phyloP scores from a whole-genome alignment of 2,329 filamentous ascomycete species.

The Tricladium varicosporioides region DNA sequence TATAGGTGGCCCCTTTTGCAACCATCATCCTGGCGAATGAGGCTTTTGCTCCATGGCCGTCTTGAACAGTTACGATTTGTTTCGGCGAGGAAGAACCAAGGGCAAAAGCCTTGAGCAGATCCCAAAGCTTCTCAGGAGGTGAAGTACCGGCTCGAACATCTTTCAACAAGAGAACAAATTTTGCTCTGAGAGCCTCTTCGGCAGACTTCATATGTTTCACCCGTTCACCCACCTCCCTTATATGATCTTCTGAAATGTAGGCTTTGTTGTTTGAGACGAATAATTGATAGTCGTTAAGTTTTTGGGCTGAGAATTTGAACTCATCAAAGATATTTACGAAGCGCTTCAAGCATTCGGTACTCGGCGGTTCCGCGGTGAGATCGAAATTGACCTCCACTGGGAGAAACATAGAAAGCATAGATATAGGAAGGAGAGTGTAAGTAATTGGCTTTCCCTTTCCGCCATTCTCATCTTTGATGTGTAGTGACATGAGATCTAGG shows the following conservation, averaged over 20 bases:
- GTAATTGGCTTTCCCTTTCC: conserved; percentile 28
- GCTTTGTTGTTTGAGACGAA: conserved; percentile 11
- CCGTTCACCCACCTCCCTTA: conserved; percentile 12
- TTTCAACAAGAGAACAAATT: conserved; percentile 19
- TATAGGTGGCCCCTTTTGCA: conserved; percentile 25
- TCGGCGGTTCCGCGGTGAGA: neutral
- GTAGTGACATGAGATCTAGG: conserved; percentile 20
- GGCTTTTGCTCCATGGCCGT: conserved; percentile 20
- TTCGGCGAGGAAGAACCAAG: conserved; percentile 13
- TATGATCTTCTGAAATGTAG: conserved; percentile 21
- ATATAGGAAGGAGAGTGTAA: conserved; percentile 30
- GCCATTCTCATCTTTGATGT: conserved; percentile 20
- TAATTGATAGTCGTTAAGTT: conserved; percentile 21
- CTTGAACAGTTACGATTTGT: conserved; percentile 8
- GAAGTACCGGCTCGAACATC: conserved; percentile 18
- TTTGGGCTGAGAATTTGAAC: conserved; percentile 13
- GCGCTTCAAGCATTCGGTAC: conserved; percentile 4
- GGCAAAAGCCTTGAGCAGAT: conserved; percentile 13
- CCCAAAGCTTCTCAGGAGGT: conserved; percentile 12
- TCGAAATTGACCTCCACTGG: conserved; percentile 6
- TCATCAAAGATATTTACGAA: conserved; percentile 26
- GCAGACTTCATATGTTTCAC: conserved; percentile 6
- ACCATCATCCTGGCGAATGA: conserved; percentile 24
- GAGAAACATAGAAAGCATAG: conserved; percentile 19
- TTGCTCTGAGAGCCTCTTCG: conserved; percentile 11